These are phyloP conservation scores for Allium sativum DNA, from an alignment of 106 monocot genomes.

Conservation along the genomic window DNA sequence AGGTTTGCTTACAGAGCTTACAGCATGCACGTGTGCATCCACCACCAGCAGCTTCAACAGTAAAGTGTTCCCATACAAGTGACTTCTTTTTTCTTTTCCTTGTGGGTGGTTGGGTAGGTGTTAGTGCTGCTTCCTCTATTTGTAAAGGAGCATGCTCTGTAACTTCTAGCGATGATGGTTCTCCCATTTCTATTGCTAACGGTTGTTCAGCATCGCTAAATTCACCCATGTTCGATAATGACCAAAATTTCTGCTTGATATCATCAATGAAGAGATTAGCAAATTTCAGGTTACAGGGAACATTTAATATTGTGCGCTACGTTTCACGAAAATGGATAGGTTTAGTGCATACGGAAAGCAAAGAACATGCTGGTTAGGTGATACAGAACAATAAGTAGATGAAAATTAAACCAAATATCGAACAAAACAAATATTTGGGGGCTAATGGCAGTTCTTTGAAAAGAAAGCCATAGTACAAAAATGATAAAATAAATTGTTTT, in stretches of 20 bases:
- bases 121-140: conserved; percentile 16
- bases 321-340: too few relatives aligned
- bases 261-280: too few relatives aligned
- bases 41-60: conserved; percentile 50
- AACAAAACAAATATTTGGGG: too few relatives aligned
- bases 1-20: conserved; percentile 89
- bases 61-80: conserved; percentile 86
- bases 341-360: too few relatives aligned
- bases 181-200: not conserved
- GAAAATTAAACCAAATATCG: too few relatives aligned
- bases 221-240: conserved; percentile 25
- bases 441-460: too few relatives aligned
- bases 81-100: conserved; percentile 80
- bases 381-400: too few relatives aligned
- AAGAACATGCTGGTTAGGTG: too few relatives aligned
- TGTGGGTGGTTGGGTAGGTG: conserved; percentile 22
- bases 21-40: conserved; percentile 74
- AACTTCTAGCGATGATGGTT: not conserved
- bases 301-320: too few relatives aligned
- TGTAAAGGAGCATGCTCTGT: not conserved
- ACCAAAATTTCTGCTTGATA: not conserved
- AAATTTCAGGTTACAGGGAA: too few relatives aligned
- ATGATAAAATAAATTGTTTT: too few relatives aligned
- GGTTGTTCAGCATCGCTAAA: conserved; percentile 35
- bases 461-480: too few relatives aligned